These are phyloP conservation scores for Boletus tomentosulus DNA, from an alignment of 768 basidiomycete genomes.

Conservation along the genomic window DNA sequence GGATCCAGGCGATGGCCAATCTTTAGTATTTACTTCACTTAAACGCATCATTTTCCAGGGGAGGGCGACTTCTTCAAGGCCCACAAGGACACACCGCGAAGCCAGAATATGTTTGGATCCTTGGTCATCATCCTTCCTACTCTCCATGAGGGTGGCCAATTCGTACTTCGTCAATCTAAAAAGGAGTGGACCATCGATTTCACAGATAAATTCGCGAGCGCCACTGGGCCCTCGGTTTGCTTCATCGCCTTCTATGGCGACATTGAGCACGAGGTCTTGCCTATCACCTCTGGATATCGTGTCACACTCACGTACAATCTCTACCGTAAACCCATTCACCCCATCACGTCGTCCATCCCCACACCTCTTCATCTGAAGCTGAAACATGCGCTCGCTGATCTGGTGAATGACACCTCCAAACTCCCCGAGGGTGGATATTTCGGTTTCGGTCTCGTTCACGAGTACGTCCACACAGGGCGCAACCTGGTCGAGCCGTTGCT, in stretches of 20 bases:
- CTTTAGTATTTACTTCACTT: constrained; percentile 4
- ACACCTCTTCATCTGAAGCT: background rate
- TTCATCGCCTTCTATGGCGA: too few relatives aligned
- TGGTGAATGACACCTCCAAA: background rate
- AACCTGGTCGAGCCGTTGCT: background rate
- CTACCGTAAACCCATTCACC: background rate
- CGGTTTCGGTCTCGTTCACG: constrained; percentile 10
- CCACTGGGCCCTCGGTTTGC: too few relatives aligned
- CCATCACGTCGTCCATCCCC: background rate
- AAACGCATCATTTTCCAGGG: constrained; percentile 14
- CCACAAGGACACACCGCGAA: constrained; percentile 46
- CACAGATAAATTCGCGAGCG: constrained; percentile 7
- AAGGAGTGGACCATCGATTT: constrained; percentile 39
- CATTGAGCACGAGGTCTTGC: too few relatives aligned
- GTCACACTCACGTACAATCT: constrained; percentile 39
- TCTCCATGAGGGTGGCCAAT: constrained; percentile 41
- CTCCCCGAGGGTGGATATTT: constrained; percentile 8
- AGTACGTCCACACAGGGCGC: constrained; percentile 1
- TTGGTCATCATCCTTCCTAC: constrained; percentile 47
- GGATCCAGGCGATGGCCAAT: too few relatives aligned
- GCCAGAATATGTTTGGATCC: constrained; percentile 45
- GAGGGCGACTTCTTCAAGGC: constrained; percentile 45
- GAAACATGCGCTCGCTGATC: background rate
- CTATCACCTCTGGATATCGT: too few relatives aligned
- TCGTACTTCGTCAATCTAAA: constrained; percentile 33